Evolutionary conservation across 768 basidiomycete species (phyloP).

Genomic region (Boletus rubroflammeus): DNA sequence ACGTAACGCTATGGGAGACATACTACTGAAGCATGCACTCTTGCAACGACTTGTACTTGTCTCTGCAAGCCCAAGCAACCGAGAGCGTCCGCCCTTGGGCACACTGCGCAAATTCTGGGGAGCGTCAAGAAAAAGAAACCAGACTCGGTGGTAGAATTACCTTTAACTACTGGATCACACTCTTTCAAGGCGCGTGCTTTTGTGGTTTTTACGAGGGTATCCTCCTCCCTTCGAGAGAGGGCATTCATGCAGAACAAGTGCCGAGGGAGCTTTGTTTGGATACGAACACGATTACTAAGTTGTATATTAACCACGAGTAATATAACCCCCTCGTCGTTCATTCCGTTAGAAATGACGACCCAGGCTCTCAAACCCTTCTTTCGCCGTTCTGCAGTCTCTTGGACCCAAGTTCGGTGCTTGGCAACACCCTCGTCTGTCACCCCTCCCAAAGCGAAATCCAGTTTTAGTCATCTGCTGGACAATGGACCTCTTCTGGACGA

Average conservation of each 20-base stretch:
- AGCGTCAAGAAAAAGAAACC: background rate
- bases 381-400: constrained; percentile 5
- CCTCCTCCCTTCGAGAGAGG: constrained; percentile 84
- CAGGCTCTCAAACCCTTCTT: constrained; percentile 10
- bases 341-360: constrained; percentile 9
- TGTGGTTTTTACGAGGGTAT: constrained; percentile 76
- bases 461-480: constrained; percentile 52
- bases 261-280: constrained; percentile 3
- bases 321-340: background rate
- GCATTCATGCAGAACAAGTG: constrained; percentile 58
- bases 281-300: constrained; percentile 9
- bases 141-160: constrained; percentile 25
- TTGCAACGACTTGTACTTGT: constrained; percentile 65
- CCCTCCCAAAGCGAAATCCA: constrained; percentile 32
- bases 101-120: constrained; percentile 79
- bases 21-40: constrained; percentile 80
- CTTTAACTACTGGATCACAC: constrained; percentile 74
- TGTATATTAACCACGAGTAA: background rate
- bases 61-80: constrained; percentile 80
- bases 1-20: constrained; percentile 26
- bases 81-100: constrained; percentile 77
- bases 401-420: constrained; percentile 37
- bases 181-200: constrained; percentile 77
- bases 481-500: constrained; percentile 77
- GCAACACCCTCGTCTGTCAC: constrained; percentile 42